Evolutionary conservation across 1,284 basidiomycete species (phyloP), one percentile per base, ranked within the genome.

Genomic region (Cutaneotrichosporon spelunceum): DNA sequence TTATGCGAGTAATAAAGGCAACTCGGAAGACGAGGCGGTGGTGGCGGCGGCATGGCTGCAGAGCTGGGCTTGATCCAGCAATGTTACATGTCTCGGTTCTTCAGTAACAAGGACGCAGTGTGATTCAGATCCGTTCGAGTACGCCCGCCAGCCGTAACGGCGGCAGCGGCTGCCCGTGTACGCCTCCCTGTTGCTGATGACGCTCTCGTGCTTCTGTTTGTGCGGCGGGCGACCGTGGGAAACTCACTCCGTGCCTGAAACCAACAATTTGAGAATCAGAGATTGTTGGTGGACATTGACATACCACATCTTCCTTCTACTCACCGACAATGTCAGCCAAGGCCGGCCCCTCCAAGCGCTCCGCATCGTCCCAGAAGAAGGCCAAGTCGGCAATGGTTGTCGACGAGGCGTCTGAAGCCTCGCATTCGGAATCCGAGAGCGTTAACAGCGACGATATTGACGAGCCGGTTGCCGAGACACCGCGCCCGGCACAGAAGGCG

Each of bases 241-340:
- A 50, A 50, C 16, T 34, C 26, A 50, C 21, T 4, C 29, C 26
- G 24, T 34, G 27, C 47, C n/a, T 39, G 33, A 11, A 21, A 26
- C 24, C 56, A 57, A 57, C 30, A 57, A 50, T 57, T 57, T 48
- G 34, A 30, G 5, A 48, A 19, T 9, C 9, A 13, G n/a, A 8
- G 14, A 23, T 26, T 47, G 45, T 23, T 36, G 52, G 29, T 53
- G 19, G 19, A 24, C n/a, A 21, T 11, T 14, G 10, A 1, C 33
- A 24, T 24, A n/a, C 47, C 26, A 30, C 57, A 19, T 36, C 29
- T 11, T 14, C 27, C n/a, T n/a, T 45, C 21, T 19, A 39, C 36
- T 53, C n/a, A 26, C 53, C 21, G 19, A 39, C 47, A 57, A 61
- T 61, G 60, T 49, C 54, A 26, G 34, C 42, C n/a, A 56, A 30